A percentile compares a stretch with the other conserved stretches of the same genome.
phyloP scores from a whole-genome alignment of 305 asterid species.

The Fraxinus greggii region DNA sequence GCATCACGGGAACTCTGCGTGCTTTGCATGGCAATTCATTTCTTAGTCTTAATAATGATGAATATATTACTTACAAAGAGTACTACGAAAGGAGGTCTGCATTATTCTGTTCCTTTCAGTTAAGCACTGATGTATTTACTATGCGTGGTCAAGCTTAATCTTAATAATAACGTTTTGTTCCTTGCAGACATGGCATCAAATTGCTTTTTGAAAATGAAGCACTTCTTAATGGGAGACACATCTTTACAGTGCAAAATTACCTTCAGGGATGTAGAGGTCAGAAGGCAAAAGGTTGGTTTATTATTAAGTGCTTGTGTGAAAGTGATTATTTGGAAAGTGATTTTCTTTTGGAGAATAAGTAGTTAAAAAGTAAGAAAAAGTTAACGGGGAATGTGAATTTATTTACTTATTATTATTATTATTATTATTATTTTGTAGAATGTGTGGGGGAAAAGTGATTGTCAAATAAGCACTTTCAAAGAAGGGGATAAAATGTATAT shows the following conservation, averaged over 20 bases:
- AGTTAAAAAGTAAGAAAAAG: not conserved
- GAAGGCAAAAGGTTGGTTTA: conserved; percentile 51
- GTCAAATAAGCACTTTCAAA: not conserved
- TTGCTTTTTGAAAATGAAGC: conserved; percentile 45
- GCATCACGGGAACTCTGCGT: conserved; percentile 43
- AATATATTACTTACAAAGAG: conserved; percentile 41
- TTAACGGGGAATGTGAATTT: not conserved
- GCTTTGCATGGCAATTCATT: conserved; percentile 43
- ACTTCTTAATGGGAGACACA: conserved; percentile 47
- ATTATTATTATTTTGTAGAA: not conserved
- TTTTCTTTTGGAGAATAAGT: not conserved
- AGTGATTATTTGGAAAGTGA: not conserved
- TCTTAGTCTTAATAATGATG: conserved; percentile 42
- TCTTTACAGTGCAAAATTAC: conserved; percentile 51
- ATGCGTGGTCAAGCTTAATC: not conserved
- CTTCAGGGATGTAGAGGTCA: conserved; percentile 45
- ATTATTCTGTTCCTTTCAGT: not conserved
- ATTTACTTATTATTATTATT: not conserved
- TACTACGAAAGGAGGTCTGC: conserved; percentile 51
- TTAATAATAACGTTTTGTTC: not conserved
- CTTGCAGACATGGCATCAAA: conserved; percentile 57
- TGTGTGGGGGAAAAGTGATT: not conserved
- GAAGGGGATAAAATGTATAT: not conserved
- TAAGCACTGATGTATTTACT: not conserved
- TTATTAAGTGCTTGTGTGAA: not conserved